Evolutionary conservation across 768 basidiomycete genomes (phyloP).

Genomic region (Panaeolus papilionaceus): DNA sequence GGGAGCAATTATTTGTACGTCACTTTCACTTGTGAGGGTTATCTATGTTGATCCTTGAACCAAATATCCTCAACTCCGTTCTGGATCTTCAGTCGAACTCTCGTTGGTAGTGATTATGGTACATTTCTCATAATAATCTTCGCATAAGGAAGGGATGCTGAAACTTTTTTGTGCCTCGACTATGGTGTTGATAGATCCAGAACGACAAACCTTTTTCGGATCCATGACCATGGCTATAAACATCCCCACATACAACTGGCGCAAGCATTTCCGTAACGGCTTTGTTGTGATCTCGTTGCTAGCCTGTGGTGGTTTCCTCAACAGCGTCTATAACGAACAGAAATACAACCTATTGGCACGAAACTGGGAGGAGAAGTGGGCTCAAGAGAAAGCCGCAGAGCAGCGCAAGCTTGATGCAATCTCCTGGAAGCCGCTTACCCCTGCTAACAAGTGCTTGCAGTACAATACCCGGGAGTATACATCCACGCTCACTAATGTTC

Average conservation of each 20-base stretch:
- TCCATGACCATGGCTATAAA: background rate
- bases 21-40: background rate
- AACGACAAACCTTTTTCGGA: background rate
- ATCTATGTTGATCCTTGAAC: background rate
- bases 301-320: background rate
- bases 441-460: slow-evolving; percentile 17
- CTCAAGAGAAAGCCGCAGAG: slow-evolving; percentile 18
- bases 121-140: too few species aligned
- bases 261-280: background rate
- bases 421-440: slow-evolving; percentile 21
- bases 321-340: background rate
- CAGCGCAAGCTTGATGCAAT: slow-evolving; percentile 20
- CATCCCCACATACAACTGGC: background rate
- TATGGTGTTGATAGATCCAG: background rate
- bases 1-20: background rate
- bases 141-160: too few species aligned
- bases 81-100: background rate
- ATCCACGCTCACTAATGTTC: slow-evolving; percentile 24
- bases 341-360: background rate
- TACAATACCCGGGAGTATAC: slow-evolving; percentile 30
- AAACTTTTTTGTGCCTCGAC: background rate
- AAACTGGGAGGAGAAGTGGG: slow-evolving; percentile 16
- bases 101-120: background rate
- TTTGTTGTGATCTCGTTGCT: background rate
- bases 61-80: background rate